Base-by-base conservation (phyloP, 495 filamentous ascomycete species). In the Daldinia caldariorum region DNA sequence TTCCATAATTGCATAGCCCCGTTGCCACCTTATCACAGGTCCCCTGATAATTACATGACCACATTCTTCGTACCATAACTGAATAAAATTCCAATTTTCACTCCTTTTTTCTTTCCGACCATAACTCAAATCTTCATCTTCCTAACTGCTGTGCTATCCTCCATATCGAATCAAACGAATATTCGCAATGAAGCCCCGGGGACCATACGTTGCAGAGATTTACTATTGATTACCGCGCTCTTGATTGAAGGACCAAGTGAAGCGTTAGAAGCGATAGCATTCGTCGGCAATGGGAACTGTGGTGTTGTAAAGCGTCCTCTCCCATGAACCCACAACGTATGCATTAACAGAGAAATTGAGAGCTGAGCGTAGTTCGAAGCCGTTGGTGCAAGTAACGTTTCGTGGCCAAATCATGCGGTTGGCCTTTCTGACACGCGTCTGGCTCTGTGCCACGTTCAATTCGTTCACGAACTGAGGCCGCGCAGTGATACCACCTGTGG, bases 271-370 rank as follows among this genome's bases (percentile, higher is more conserved):
- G 22, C 38, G 60, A 49, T 51, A 68, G 47, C 70, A 73, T 62
- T 69, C 58, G 51, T 73, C 70, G 12, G 41, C 38, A 35, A 73
- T 57, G n/a, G 70, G 70, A 35, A 69, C 49, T 18, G 66, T 47
- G 26, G 63, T 66, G 38, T 37, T 66, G 34, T 73, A 73, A 13
- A 70, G 53, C 6, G 53, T 51, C 37, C 61, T 63, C 57, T 59
- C 8, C 66, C 66, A 73, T 32, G 29, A 14, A 45, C 60, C 54
- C 6, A 26, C 31, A 20, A 73, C 70, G 29, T 43, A 73, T 37
- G 70, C 70, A 5, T 37, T 22, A 14, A 73, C 53, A 54, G 29
- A 66, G 62, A 73, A 66, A 57, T 73, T 67, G 66, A 73, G 70
- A 37, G 62, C 43, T n/a, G 70, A 70, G 8, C 53, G 58, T 41